phyloP scores from a whole-genome alignment of 73 alveolate genomes.

The Blepharisma stoltei region DNA sequence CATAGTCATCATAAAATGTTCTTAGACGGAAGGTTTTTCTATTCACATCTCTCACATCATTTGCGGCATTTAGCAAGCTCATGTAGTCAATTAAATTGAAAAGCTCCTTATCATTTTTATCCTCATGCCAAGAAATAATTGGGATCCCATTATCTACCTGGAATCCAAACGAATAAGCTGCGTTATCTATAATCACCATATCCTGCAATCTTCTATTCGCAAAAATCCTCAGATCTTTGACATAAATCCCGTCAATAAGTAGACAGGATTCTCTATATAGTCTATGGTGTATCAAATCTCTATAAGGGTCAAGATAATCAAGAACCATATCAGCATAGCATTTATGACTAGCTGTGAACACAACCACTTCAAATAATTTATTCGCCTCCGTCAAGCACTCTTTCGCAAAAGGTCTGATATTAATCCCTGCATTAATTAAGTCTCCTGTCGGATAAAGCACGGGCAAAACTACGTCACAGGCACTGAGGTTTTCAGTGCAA shows the following conservation, averaged over 20 bases:
- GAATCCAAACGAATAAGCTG: slow-evolving; percentile 41
- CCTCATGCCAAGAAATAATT: slow-evolving; percentile 34
- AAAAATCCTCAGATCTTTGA: slow-evolving; percentile 32
- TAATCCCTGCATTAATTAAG: slow-evolving; percentile 41
- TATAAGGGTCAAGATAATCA: slow-evolving; percentile 54
- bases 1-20: not conserved
- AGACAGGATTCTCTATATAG: slow-evolving; percentile 66
- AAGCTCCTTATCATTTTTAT: slow-evolving; percentile 45
- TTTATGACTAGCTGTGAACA: slow-evolving; percentile 84
- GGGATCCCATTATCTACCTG: slow-evolving; percentile 48
- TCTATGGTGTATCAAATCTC: slow-evolving; percentile 42
- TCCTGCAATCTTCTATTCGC: slow-evolving; percentile 37
- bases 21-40: slow-evolving; percentile 8
- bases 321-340: slow-evolving; percentile 75
- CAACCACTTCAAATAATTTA: slow-evolving; percentile 71
- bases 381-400: slow-evolving; percentile 65
- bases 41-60: slow-evolving; percentile 42
- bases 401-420: slow-evolving; percentile 59
- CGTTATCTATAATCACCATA: slow-evolving; percentile 42
- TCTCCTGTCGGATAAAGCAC: slow-evolving; percentile 51
- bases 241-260: slow-evolving; percentile 34
- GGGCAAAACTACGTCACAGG: slow-evolving; percentile 36
- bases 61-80: slow-evolving; percentile 32
- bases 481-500: not conserved
- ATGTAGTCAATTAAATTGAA: slow-evolving; percentile 37